Base-by-base conservation (phyloP, 495 filamentous ascomycete genomes). In the Aspergillus carlsbadensis region DNA sequence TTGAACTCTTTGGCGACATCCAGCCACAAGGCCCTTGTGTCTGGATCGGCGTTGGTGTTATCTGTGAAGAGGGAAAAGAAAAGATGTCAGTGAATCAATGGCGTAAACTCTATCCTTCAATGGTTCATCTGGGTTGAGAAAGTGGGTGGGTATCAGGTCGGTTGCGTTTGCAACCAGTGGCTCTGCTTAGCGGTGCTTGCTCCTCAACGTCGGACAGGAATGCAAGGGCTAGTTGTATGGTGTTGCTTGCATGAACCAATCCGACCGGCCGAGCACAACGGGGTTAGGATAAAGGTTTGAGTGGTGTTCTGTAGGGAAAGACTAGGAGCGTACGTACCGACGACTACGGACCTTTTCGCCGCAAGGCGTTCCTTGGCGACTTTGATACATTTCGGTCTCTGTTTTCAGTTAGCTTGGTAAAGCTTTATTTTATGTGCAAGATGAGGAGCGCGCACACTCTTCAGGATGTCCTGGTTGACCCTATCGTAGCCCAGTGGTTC, bases 391-490 rank as follows among this genome's bases (percentile, higher is more conserved):
- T 89, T 96, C 17, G 90, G 85, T 58, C 86, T 82, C 85, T 89
- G 61, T 42, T 5, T 29, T 33, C 54, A 47, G 57, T 61, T 42
- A 59, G 45, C 43, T 41, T 36, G 7, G 34, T 14, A 13, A 21
- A 29, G 4, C 2, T 35, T 26, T 20, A 17, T 34, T 39, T 17
- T 14, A 34, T 41, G 44, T 10, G 20, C 22, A 26, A 31, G 11
- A 14, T 15, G 44, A 35, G 29, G 54, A 11, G 34, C 29, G 69
- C 80, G 24, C 73, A 89, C 86, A 21, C 86, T 85, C 69, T 96
- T 96, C n/a, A 96, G 72, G 3, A 75, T 80, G 72, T 98, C 95
- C 72, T 97, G 92, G 59, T 97, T 98, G 14, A 96, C 81, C 24
- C 93, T 82, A 68, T 85, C 85, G 68, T 94, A 97, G 26, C 86